phyloP scores from a whole-genome alignment of 2,329 filamentous ascomycete genomes.

The Aspergillus arachidicola region DNA sequence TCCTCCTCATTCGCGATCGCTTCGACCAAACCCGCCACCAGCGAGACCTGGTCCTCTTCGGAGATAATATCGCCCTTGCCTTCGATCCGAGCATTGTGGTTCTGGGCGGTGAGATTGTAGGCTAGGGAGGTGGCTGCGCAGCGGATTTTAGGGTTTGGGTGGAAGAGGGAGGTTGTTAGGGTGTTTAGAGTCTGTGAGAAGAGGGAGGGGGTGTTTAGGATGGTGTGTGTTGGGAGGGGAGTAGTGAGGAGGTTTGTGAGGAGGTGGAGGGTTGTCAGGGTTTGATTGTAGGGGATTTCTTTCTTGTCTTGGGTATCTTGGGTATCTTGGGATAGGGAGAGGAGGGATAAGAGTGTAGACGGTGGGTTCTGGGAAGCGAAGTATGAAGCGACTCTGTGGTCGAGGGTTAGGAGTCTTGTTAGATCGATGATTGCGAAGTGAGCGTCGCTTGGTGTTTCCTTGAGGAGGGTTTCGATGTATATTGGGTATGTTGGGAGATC shows the following conservation, averaged over 20 bases:
- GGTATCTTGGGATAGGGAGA: conserved; percentile 41
- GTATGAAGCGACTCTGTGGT: conserved; percentile 77
- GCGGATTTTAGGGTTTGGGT: conserved; percentile 74
- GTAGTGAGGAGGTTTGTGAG: conserved; percentile 83
- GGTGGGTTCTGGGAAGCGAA: conserved; percentile 76
- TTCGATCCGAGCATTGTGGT: conserved; percentile 66
- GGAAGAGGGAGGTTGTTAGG: conserved; percentile 76
- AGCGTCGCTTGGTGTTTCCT: conserved; percentile 61
- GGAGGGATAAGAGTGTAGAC: conserved; percentile 63
- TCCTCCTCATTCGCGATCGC: conserved; percentile 61
- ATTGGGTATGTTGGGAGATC: conserved; percentile 66
- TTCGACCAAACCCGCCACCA: conserved; percentile 79
- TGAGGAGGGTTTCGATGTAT: conserved; percentile 61
- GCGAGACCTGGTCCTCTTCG: conserved; percentile 74
- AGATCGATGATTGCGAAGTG: conserved; percentile 87
- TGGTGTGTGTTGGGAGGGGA: conserved; percentile 70
- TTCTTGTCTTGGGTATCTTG: conserved; percentile 45
- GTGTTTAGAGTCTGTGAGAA: conserved; percentile 66
- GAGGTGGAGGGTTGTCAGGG: conserved; percentile 74
- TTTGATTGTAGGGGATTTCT: conserved; percentile 68
- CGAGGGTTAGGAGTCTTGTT: conserved; percentile 73
- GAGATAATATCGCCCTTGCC: conserved; percentile 61
- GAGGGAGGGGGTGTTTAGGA: conserved; percentile 54
- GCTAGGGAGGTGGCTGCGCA: conserved; percentile 81
- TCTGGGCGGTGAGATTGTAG: conserved; percentile 76